A percentile compares a stretch with the other conserved stretches of the same genome.
These are phyloP conservation scores for Vitis cinerea DNA, from an alignment of 164 flowering plant species.

Conservation along the genomic window DNA sequence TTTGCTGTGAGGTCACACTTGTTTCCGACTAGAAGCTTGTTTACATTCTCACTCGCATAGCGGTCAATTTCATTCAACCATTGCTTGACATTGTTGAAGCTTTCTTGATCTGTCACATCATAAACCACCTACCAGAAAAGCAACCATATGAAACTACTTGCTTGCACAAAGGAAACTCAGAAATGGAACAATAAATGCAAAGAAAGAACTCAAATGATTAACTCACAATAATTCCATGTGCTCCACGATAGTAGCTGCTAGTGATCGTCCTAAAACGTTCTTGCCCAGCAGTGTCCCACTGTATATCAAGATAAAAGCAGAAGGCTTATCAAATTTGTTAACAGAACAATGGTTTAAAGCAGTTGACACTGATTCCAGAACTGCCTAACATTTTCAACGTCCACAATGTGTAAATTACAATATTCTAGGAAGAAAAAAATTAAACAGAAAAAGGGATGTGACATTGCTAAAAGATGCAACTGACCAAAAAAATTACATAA, in stretches of 20 bases:
- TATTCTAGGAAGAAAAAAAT: too few species aligned
- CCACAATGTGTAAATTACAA: too few species aligned
- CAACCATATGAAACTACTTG: constrained; percentile 6
- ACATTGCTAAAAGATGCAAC: too few species aligned
- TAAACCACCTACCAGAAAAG: constrained; percentile 58
- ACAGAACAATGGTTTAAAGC: background rate
- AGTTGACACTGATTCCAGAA: too few species aligned
- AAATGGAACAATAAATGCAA: background rate
- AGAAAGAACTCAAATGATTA: background rate
- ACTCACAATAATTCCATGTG: constrained; percentile 81
- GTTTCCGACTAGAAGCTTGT: constrained; percentile 75
- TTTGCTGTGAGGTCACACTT: constrained; percentile 68
- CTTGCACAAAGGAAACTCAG: background rate
- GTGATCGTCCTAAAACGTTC: constrained; percentile 87
- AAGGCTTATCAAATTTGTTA: background rate
- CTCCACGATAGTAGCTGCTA: constrained; percentile 90
- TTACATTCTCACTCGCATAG: constrained; percentile 45
- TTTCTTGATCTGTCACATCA: constrained; percentile 85
- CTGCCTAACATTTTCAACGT: too few species aligned
- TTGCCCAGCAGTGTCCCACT: constrained; percentile 95
- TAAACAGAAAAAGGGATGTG: too few species aligned
- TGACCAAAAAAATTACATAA: too few species aligned
- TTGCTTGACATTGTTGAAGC: constrained; percentile 85
- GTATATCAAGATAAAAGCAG: constrained; percentile 6
- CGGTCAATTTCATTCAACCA: constrained; percentile 74